Evolutionary conservation across 169 alveolate species (phyloP), one percentile per base, ranked within the genome.

Genomic region (Eimeria necatrix): DNA sequence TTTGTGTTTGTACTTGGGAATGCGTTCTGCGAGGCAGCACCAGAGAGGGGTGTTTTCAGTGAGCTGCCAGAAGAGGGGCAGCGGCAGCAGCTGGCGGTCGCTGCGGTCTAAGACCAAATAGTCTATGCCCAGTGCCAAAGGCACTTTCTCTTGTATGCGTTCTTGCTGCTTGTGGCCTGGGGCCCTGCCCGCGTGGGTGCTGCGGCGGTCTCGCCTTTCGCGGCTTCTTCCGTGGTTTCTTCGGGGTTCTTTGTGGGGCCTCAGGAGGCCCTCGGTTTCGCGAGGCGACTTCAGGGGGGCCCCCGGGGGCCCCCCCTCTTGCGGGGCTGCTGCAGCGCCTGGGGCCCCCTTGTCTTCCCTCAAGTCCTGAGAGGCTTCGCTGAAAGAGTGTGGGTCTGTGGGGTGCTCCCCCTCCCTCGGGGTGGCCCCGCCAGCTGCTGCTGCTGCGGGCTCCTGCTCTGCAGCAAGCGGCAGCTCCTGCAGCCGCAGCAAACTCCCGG

Each of bases 41-140:
- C 94, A 87, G 16, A 87, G 85, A 3, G 94, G 94, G 6, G 94
- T 74, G 24, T 87, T 87, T 49, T 87, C 94, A 8, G 94, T 70
- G n/a, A 87, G 94, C 22, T 73, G 74, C 94, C 94, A 87, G 73
- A 87, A 87, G 73, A 87, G 86, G 2, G 94, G 94, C 14, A 87
- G 14, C 5, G 94, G 84, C 84, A 73, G 53, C 22, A 73, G 84
- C 56, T 46, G 84, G 1, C 56, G 9, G 6, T 73, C n/a, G 2
- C 4, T 4, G 24, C 24, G n/a, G 32, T 73, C 84, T 6, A 73
- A 8, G 5, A 73, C 24, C 7, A 73, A 5, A 14, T 73, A 73
- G 32, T 73, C 84, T 2, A 73, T 20, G 4, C 84, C 64, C 8
- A 56, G 64, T 8, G 14, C 20, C 64, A 56, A 56, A 14, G 64